Percentiles rank a stretch among this genome's conserved stretches.
phyloP scores from a whole-genome alignment of 176 grass and related monocot species.

The Zoysia japonica region DNA sequence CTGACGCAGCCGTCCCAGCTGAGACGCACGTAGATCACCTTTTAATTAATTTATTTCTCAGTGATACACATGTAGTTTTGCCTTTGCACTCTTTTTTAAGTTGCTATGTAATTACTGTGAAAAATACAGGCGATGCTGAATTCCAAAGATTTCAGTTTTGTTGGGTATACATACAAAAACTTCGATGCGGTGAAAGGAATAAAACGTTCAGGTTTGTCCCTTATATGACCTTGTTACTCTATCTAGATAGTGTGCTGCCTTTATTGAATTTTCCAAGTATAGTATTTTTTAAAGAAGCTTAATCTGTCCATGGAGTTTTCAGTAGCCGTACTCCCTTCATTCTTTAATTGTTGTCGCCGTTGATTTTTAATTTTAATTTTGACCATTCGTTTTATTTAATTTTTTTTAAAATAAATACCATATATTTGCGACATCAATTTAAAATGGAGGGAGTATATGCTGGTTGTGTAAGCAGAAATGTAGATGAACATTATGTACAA shows the following conservation, averaged over 20 bases:
- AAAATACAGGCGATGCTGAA: conserved; percentile 69
- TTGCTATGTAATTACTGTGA: conserved; percentile 22
- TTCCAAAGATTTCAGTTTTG: conserved; percentile 96
- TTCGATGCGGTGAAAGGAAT: conserved; percentile 97
- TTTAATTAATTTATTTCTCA: neutral
- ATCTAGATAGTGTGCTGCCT: neutral
- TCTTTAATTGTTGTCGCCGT: too few relatives aligned
- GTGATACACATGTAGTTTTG: neutral
- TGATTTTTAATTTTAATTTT: too few relatives aligned
- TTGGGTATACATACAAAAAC: conserved; percentile 98
- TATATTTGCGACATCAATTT: too few relatives aligned
- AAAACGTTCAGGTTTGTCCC: conserved; percentile 61
- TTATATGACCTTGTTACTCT: conserved; percentile 2
- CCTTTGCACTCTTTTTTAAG: conserved; percentile 13
- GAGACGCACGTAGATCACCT: neutral
- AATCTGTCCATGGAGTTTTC: conserved; percentile 7
- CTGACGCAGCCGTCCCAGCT: neutral
- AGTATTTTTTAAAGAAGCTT: neutral
- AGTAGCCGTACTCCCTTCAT: neutral
- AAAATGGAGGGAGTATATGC: neutral
- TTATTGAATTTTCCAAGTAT: conserved; percentile 5
- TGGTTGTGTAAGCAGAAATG: neutral
- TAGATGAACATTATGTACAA: neutral
- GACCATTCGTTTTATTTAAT: too few relatives aligned
- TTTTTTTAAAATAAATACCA: too few relatives aligned